Conservation (phyloP, 371 early-diverging fungal species). For the Actinomortierella ambigua region DNA sequence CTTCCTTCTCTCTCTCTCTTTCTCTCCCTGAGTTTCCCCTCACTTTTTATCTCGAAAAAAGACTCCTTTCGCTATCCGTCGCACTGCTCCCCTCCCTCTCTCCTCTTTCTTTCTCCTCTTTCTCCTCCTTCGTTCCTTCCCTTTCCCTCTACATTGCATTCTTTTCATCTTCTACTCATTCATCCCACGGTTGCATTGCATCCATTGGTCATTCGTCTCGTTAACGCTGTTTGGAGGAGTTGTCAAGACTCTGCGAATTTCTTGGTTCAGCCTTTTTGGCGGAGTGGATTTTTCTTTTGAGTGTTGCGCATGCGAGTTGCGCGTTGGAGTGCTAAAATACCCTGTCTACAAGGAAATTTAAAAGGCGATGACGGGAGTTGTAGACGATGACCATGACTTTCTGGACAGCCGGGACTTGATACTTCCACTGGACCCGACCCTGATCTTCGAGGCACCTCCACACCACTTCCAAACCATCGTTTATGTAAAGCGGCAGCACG, state of each 20-base stretch:
- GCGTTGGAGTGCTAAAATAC: not conserved
- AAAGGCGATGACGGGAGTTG: not conserved
- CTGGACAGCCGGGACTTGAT: slow-evolving; percentile 41
- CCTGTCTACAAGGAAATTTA: not conserved
- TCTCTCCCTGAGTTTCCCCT: not conserved
- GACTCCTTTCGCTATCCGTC: not conserved
- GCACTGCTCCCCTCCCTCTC: not conserved
- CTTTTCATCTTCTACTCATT: no score
- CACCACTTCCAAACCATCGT: slow-evolving; percentile 32
- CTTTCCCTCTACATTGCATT: not conserved
- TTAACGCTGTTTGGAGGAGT: no score
- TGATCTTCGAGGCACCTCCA: slow-evolving; percentile 45
- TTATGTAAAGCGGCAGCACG: slow-evolving; percentile 44
- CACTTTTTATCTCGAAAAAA: not conserved
- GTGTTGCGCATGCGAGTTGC: slow-evolving; percentile 2
- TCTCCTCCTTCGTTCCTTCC: not conserved
- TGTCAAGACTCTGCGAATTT: no score
- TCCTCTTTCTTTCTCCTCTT: not conserved
- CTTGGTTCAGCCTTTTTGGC: no score
- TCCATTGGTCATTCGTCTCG: no score
- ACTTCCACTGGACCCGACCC: slow-evolving; percentile 29
- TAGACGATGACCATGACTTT: slow-evolving; percentile 16
- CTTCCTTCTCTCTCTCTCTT: slow-evolving; percentile 7
- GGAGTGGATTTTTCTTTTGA: not conserved
- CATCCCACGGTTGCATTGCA: no score